phyloP scores from a whole-genome alignment of 2,329 filamentous ascomycete genomes.

The Decorospora gaudefroyi region DNA sequence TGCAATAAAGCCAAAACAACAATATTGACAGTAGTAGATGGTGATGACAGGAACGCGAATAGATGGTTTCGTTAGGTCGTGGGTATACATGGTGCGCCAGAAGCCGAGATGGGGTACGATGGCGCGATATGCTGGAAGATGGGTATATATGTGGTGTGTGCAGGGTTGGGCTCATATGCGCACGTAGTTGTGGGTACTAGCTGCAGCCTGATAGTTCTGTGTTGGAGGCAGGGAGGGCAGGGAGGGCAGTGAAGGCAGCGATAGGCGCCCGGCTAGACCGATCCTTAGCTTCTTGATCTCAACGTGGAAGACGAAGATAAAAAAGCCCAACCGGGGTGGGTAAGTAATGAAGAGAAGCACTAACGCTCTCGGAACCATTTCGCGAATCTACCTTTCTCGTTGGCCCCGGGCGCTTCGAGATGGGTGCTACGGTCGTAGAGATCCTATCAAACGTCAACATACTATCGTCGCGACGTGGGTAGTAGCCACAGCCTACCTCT shows the following conservation, averaged over 20 bases:
- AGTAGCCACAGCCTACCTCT: conserved; percentile 65
- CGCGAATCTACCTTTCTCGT: conserved; percentile 50
- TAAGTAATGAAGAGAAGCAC: conserved; percentile 32
- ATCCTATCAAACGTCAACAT: conserved; percentile 51
- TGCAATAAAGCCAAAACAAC: conserved; percentile 5
- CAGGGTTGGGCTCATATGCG: conserved; percentile 23
- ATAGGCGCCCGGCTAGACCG: conserved; percentile 29
- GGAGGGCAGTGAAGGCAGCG: conserved; percentile 30
- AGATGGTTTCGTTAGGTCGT: no score
- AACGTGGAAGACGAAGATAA: conserved; percentile 16
- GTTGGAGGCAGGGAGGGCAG: conserved; percentile 31
- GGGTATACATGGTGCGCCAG: no score
- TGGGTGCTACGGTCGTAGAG: conserved; percentile 63
- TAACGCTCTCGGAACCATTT: conserved; percentile 55
- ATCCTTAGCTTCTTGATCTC: conserved; percentile 33
- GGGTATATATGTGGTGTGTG: conserved; percentile 9
- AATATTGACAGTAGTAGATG: conserved; percentile 1
- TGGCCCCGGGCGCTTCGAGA: conserved; percentile 56
- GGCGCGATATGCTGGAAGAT: background rate
- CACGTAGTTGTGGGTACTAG: conserved; percentile 27
- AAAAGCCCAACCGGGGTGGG: conserved; percentile 13
- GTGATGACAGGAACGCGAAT: background rate
- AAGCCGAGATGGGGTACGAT: no score
- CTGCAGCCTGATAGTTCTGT: conserved; percentile 34
- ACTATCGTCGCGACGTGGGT: background rate